phyloP scores from a whole-genome alignment of 1,284 basidiomycete species.

The Phenoliferia sp. region DNA sequence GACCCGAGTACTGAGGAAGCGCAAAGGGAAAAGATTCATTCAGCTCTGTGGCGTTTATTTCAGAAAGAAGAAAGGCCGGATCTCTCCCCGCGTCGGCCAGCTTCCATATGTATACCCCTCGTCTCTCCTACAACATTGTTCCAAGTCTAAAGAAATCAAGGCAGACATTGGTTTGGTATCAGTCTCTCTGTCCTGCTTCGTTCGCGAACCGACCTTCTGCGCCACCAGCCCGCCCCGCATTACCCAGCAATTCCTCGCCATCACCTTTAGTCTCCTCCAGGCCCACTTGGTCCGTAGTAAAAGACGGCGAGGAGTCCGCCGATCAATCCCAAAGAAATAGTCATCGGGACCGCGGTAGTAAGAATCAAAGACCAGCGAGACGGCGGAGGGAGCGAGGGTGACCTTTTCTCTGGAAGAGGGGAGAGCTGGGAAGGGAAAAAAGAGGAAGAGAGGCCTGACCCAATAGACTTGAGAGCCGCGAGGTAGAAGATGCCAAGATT shows the following conservation, averaged over 20 bases:
- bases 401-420: neutral
- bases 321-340: constrained; percentile 21
- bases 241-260: neutral
- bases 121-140: neutral
- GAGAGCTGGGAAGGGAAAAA: constrained; percentile 11
- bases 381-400: neutral
- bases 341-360: constrained; percentile 15
- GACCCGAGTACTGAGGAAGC: too few species aligned
- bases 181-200: neutral
- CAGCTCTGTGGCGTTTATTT: too few species aligned
- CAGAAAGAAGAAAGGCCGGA: too few species aligned
- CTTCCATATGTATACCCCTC: too few species aligned
- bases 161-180: neutral
- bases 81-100: too few species aligned
- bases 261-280: constrained; percentile 12
- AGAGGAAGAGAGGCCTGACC: constrained; percentile 28
- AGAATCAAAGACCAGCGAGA: constrained; percentile 16
- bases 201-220: neutral
- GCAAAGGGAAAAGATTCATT: too few species aligned
- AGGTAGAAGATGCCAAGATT: constrained; percentile 34
- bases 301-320: constrained; percentile 22
- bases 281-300: constrained; percentile 28
- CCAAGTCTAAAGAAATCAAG: neutral
- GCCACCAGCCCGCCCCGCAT: neutral
- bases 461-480: constrained; percentile 34